These are phyloP conservation scores for Colletotrichum graminicola DNA, from an alignment of 2,329 filamentous ascomycete genomes.

Conservation along the genomic window DNA sequence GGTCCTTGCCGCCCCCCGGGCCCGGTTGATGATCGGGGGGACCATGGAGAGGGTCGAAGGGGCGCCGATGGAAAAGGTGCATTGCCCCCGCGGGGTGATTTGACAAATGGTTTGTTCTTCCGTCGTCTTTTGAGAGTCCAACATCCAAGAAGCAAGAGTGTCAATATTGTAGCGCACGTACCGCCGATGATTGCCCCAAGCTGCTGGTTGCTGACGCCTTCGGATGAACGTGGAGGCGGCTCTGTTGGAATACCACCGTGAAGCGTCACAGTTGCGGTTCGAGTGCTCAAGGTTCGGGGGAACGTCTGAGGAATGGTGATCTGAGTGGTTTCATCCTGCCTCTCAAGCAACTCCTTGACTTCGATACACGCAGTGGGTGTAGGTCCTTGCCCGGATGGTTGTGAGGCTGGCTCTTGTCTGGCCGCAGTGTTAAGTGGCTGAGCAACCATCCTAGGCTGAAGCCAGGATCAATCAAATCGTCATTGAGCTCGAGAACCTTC, in stretches of 20 bases:
- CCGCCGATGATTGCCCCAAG: constrained; percentile 4
- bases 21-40: constrained; percentile 5
- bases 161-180: not conserved
- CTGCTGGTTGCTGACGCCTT: constrained; percentile 10
- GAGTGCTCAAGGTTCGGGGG: constrained; percentile 9
- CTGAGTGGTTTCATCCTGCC: not conserved
- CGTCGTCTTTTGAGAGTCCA: constrained; percentile 6
- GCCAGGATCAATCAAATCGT: not conserved
- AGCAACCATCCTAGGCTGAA: constrained; percentile 8
- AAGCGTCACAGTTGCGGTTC: constrained; percentile 9
- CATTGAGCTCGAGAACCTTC: constrained; percentile 1
- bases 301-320: constrained; percentile 10
- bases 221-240: constrained; percentile 2
- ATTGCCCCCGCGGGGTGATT: not conserved
- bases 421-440: constrained; percentile 3
- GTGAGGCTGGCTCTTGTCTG: not conserved
- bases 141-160: constrained; percentile 5
- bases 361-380: not conserved
- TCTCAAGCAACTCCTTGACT: not conserved
- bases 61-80: not conserved
- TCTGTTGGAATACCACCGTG: constrained; percentile 8
- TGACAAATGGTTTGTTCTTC: not conserved
- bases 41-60: not conserved
- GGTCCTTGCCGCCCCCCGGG: not conserved
- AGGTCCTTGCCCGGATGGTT: not conserved